Evolutionary conservation across 1,139 yeast genomes (phyloP).

Genomic region (Geotrichum restrictum): DNA sequence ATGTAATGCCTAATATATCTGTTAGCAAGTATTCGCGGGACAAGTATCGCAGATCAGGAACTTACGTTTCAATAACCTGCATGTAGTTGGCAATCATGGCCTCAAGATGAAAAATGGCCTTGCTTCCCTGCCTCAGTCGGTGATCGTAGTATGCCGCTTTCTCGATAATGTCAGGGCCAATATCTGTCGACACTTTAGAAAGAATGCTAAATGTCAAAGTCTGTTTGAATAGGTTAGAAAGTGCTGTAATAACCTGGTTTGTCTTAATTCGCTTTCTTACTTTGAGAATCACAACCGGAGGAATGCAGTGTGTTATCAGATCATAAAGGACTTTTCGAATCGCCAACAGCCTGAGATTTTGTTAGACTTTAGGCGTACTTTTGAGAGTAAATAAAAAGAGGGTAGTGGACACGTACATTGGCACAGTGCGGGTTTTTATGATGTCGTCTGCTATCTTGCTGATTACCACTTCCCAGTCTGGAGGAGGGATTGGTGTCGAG

Average conservation of each 20-base stretch:
- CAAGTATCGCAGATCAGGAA: background rate
- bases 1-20: constrained; percentile 7
- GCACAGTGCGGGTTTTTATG: constrained; percentile 60
- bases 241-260: constrained; percentile 1
- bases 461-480: constrained; percentile 89
- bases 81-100: constrained; percentile 87
- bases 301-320: constrained; percentile 86
- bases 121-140: constrained; percentile 77
- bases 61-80: constrained; percentile 51
- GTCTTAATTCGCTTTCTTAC: constrained; percentile 14
- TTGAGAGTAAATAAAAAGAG: too few species aligned
- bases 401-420: too few species aligned
- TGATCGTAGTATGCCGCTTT: constrained; percentile 79
- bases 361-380: too few species aligned
- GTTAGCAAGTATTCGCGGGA: background rate
- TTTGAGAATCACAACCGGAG: constrained; percentile 73
- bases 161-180: constrained; percentile 55
- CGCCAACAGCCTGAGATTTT: constrained; percentile 48
- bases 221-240: constrained; percentile 6
- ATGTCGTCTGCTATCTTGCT: constrained; percentile 60
- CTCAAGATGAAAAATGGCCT: constrained; percentile 89
- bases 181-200: constrained; percentile 40
- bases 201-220: constrained; percentile 59
- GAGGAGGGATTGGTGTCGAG: constrained; percentile 46
- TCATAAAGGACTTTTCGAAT: constrained; percentile 78